Conservation (phyloP, 106 monocot species). For the Platanthera guangdongensis region DNA sequence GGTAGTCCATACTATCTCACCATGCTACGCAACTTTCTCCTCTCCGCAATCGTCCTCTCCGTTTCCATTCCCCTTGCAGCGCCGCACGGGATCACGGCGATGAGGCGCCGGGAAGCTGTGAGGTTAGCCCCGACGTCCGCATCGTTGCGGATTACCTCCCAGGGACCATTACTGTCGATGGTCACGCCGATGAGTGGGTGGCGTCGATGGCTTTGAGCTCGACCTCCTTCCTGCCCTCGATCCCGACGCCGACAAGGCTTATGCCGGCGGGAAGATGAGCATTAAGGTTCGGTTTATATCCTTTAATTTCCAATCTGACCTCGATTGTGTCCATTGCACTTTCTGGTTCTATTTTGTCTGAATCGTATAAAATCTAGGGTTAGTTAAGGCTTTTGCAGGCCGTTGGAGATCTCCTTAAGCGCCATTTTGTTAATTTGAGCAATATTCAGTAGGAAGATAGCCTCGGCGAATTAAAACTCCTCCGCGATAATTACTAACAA, state of each 20-base stretch:
- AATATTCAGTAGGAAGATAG: background rate
- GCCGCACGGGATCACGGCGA: conserved; percentile 67
- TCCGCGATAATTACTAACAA: background rate
- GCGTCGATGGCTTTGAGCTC: conserved; percentile 54
- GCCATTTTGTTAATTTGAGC: background rate
- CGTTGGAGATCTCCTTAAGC: too few species aligned
- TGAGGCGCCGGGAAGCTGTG: conserved; percentile 37
- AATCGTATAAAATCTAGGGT: too few species aligned
- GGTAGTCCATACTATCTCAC: background rate
- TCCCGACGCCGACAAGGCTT: conserved; percentile 78
- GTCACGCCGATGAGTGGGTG: conserved; percentile 65
- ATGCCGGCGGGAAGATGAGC: conserved; percentile 64
- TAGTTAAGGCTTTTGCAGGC: too few species aligned
- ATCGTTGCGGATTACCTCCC: conserved; percentile 61
- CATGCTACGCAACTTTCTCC: conserved; percentile 33
- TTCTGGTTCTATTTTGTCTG: too few species aligned
- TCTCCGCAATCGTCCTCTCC: conserved; percentile 19
- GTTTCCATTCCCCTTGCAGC: conserved; percentile 9
- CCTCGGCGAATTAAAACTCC: background rate
- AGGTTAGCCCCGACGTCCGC: conserved; percentile 21
- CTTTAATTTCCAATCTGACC: background rate
- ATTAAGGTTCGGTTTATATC: conserved; percentile 49
- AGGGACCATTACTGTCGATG: conserved; percentile 74
- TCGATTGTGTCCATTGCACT: too few species aligned
- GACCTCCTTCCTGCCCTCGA: conserved; percentile 77